Percentiles rank a stretch among this genome's conserved stretches.
Evolutionary conservation across 1,284 basidiomycete genomes (phyloP).

Genomic region (Pseudozyma tsukubaensis): DNA sequence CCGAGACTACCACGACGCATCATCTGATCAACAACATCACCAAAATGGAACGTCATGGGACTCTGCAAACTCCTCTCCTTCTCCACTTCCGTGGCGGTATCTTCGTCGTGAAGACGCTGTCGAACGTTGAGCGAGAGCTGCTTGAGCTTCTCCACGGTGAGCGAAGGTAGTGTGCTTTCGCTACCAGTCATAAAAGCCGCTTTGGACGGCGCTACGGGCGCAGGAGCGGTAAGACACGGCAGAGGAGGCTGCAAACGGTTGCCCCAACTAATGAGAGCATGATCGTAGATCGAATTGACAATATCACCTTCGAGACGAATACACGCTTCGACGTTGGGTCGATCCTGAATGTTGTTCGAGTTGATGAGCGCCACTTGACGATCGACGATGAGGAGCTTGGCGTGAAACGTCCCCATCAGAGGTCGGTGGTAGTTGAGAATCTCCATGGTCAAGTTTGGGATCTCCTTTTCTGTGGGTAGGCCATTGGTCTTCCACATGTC

Average conservation of each 20-base stretch:
- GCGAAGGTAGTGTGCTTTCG: slow-evolving; percentile 41
- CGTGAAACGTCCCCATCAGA: slow-evolving; percentile 78
- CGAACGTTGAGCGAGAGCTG: slow-evolving; percentile 49
- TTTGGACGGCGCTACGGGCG: slow-evolving; percentile 51
- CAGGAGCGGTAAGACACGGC: slow-evolving; percentile 72
- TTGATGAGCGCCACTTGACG: slow-evolving; percentile 79
- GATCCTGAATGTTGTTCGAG: slow-evolving; percentile 79
- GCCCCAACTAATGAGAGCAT: slow-evolving; percentile 77
- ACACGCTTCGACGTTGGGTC: slow-evolving; percentile 70
- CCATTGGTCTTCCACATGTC: slow-evolving; percentile 63
- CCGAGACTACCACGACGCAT: slow-evolving; percentile 44
- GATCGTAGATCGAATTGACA: slow-evolving; percentile 80
- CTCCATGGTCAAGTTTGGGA: slow-evolving; percentile 62
- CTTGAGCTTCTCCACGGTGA: slow-evolving; percentile 52
- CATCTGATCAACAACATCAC: slow-evolving; percentile 59
- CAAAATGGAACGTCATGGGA: slow-evolving; percentile 53
- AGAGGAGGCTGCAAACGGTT: slow-evolving; percentile 75
- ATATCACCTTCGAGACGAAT: slow-evolving; percentile 74
- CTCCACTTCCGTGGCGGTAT: slow-evolving; percentile 58
- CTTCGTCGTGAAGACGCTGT: slow-evolving; percentile 53
- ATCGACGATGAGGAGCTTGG: slow-evolving; percentile 81
- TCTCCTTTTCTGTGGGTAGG: slow-evolving; percentile 57
- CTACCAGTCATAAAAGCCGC: slow-evolving; percentile 50
- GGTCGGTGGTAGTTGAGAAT: slow-evolving; percentile 68
- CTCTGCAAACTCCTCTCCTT: slow-evolving; percentile 45